phyloP scores from a whole-genome alignment of 2,329 filamentous ascomycete species.

The Epichloe uncinata region DNA sequence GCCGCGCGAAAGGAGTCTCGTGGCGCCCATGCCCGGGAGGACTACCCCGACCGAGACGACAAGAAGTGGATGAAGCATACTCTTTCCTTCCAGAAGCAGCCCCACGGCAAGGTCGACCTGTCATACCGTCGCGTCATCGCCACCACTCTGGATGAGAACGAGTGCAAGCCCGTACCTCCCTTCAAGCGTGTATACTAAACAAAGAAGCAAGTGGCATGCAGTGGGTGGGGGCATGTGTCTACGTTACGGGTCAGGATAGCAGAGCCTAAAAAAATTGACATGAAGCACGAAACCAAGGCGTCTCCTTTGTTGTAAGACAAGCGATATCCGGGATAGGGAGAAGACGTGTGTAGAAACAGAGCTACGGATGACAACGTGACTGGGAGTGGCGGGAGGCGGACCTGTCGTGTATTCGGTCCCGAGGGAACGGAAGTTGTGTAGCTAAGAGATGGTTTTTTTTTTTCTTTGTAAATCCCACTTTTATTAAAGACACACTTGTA shows the following conservation, averaged over 20 bases:
- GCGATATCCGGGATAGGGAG: constrained; percentile 6
- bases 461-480: too few relatives aligned
- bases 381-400: not conserved
- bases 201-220: not conserved
- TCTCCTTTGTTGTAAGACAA: constrained; percentile 8
- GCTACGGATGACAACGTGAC: too few relatives aligned
- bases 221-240: not conserved
- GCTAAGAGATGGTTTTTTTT: too few relatives aligned
- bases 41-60: constrained; percentile 91
- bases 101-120: constrained; percentile 77
- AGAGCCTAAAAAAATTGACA: not conserved
- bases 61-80: constrained; percentile 99
- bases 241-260: not conserved
- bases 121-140: constrained; percentile 73
- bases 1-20: constrained; percentile 94
- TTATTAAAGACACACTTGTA: too few relatives aligned
- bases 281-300: not conserved
- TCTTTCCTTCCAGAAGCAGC: constrained; percentile 85
- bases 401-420: too few relatives aligned
- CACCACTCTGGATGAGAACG: constrained; percentile 80
- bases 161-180: constrained; percentile 92
- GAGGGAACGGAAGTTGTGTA: too few relatives aligned
- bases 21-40: constrained; percentile 93
- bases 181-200: constrained; percentile 86
- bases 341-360: not conserved